Evolutionary conservation across 2,329 filamentous ascomycete species (phyloP), one percentile per base, ranked within the genome.

Genomic region (Pseudodiploospora longispora): DNA sequence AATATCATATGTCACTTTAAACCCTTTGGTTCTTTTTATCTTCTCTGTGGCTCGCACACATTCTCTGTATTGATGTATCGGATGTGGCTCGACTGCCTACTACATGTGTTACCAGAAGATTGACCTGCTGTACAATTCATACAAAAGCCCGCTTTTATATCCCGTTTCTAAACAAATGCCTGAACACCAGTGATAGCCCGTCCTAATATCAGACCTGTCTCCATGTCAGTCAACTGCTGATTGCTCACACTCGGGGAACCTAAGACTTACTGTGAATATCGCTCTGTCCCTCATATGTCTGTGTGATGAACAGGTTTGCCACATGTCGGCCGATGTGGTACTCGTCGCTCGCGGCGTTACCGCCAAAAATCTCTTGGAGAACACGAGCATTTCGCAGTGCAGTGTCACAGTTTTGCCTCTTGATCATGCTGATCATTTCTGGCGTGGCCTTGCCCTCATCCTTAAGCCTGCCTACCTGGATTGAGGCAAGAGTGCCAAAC

Each of bases 261-360:
- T 6, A 39, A 30, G 44, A 78, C 85, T 76, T 69, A 91, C 88
- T 80, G 65, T 97, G 93, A 61, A 97, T 97, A 67, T 97, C 93
- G 60, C 90, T 96, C 68, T 97, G 93, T 27, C 93, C 93, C 69
- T 98, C 93, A 56, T 98, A 98, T 2, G 91, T 97, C 70, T 97
- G 91, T 43, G 91, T 94, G 42, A 98, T 93, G 65, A 94, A 98
- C 51, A 98, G 66, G 64, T 98, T 98, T 45, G 91, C 84, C 47
- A 96, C 93, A 69, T 97, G 93, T 51, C 93, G 80, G 10, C 88
- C 93, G 59, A 98, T 96, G 50, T 82, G 82, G 60, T 97, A 98
- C 69, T 98, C 93, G 57, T 98, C 93, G 59, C 89, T 95, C 40
- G 93, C 88, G n/a, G 93, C 93, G 60, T 98, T 98, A 30, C 93